phyloP scores from a whole-genome alignment of 768 basidiomycete species.

The Termitomyces sp. region DNA sequence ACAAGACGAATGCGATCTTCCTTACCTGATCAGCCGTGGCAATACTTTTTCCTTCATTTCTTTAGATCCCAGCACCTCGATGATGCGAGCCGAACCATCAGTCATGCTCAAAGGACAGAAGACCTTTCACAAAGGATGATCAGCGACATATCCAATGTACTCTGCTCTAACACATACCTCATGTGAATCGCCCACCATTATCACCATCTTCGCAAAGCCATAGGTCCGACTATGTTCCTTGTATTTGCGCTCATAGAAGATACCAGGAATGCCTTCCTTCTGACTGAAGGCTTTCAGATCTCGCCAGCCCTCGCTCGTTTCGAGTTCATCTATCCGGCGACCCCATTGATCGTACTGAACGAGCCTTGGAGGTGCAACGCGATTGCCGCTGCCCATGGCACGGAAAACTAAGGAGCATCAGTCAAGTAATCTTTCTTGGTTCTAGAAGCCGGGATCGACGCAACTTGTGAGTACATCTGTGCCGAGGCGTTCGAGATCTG shows the following conservation, averaged over 20 bases:
- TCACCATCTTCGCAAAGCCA: slow-evolving; percentile 60
- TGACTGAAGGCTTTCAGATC: slow-evolving; percentile 58
- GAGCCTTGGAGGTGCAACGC: slow-evolving; percentile 46
- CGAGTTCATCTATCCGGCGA: slow-evolving; percentile 56
- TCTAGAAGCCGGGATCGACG: slow-evolving; percentile 16
- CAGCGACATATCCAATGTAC: not conserved
- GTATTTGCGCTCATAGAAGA: slow-evolving; percentile 64
- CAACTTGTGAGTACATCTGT: slow-evolving; percentile 48
- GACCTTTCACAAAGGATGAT: slow-evolving; percentile 31
- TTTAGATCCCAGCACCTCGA: slow-evolving; percentile 61
- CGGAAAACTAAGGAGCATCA: slow-evolving; percentile 43
- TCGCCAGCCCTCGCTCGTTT: slow-evolving; percentile 74
- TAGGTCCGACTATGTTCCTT: slow-evolving; percentile 58
- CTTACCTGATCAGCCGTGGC: slow-evolving; percentile 58
- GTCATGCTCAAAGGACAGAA: slow-evolving; percentile 80
- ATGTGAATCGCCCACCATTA: slow-evolving; percentile 63
- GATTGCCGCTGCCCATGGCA: slow-evolving; percentile 38
- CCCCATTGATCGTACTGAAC: slow-evolving; percentile 79
- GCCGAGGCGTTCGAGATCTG: slow-evolving; percentile 60
- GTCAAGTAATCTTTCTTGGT: not conserved
- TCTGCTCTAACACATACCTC: slow-evolving; percentile 35
- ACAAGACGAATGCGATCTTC: too few relatives aligned
- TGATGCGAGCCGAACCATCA: slow-evolving; percentile 69
- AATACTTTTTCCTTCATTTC: slow-evolving; percentile 57
- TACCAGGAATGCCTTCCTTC: slow-evolving; percentile 62